Percentiles rank a stretch among this genome's conserved stretches.
Evolutionary conservation across 306 rosid genomes (phyloP).

Genomic region (Vigna hirtella): DNA sequence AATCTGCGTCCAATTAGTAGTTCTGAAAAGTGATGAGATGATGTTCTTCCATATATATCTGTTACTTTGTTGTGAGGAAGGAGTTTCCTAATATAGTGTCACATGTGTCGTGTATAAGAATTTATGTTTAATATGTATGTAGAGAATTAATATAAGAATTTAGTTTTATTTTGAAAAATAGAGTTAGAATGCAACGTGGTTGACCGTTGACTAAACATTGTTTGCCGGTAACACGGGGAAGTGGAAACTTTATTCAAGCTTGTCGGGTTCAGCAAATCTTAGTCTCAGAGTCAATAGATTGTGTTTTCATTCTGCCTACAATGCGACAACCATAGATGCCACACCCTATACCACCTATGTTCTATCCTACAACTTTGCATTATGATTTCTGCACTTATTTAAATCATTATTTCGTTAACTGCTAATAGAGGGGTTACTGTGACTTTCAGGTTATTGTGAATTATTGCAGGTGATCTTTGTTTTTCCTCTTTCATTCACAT

Average conservation of each 20-base stretch:
- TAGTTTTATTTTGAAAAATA: not conserved
- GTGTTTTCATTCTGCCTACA: constrained; percentile 32
- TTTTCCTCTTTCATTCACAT: not conserved
- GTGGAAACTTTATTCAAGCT: constrained; percentile 43
- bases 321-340: constrained; percentile 23
- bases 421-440: not conserved
- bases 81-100: no score
- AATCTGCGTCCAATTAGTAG: not conserved
- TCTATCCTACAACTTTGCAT: not conserved
- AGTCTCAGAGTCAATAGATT: constrained; percentile 36
- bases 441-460: not conserved
- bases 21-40: not conserved
- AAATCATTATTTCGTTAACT: not conserved
- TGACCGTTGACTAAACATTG: constrained; percentile 24
- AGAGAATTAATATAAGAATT: no score
- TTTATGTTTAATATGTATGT: not conserved
- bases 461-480: not conserved
- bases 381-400: not conserved
- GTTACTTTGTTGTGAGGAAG: not conserved
- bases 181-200: constrained; percentile 3
- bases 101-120: not conserved
- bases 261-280: constrained; percentile 45
- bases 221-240: constrained; percentile 41
- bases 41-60: constrained; percentile 5
- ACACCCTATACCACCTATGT: not conserved